Conservation (phyloP, 1,139 yeast species). For the Suhomyces atakaporum region DNA sequence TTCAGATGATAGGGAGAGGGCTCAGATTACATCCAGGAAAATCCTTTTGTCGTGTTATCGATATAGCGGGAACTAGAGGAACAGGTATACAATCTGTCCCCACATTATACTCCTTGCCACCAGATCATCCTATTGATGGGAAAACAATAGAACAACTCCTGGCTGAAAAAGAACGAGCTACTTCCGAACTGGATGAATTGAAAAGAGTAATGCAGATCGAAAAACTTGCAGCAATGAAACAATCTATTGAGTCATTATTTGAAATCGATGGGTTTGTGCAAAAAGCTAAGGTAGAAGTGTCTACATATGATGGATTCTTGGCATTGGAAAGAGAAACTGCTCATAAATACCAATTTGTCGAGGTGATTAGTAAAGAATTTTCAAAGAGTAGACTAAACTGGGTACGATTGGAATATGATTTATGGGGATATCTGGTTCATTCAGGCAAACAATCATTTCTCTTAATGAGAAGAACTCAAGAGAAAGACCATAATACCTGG, state of each 20-base stretch:
- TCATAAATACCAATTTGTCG: constrained; percentile 15
- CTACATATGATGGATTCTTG: constrained; percentile 37
- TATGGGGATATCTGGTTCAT: constrained; percentile 34
- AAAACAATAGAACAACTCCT: constrained; percentile 26
- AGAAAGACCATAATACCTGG: constrained; percentile 16
- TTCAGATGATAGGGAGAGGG: constrained; percentile 94
- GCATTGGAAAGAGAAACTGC: constrained; percentile 21
- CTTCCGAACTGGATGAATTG: constrained; percentile 14
- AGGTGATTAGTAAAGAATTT: constrained; percentile 19
- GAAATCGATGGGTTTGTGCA: constrained; percentile 20
- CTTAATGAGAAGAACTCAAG: constrained; percentile 16
- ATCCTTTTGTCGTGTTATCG: constrained; percentile 69
- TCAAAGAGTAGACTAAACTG: constrained; percentile 22
- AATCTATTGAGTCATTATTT: constrained; percentile 14
- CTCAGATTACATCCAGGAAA: constrained; percentile 65
- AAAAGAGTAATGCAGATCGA: constrained; percentile 20
- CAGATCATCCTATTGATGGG: constrained; percentile 33
- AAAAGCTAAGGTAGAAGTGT: constrained; percentile 23
- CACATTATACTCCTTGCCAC: constrained; percentile 49
- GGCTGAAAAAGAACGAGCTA: constrained; percentile 25
- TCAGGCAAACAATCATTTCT: constrained; percentile 21
- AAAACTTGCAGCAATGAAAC: constrained; percentile 17
- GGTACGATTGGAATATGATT: constrained; percentile 32
- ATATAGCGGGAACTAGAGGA: constrained; percentile 65
- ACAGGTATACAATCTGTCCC: constrained; percentile 67